Evolutionary conservation across 2,329 filamentous ascomycete species (phyloP).

Genomic region (Xylaria sp.): DNA sequence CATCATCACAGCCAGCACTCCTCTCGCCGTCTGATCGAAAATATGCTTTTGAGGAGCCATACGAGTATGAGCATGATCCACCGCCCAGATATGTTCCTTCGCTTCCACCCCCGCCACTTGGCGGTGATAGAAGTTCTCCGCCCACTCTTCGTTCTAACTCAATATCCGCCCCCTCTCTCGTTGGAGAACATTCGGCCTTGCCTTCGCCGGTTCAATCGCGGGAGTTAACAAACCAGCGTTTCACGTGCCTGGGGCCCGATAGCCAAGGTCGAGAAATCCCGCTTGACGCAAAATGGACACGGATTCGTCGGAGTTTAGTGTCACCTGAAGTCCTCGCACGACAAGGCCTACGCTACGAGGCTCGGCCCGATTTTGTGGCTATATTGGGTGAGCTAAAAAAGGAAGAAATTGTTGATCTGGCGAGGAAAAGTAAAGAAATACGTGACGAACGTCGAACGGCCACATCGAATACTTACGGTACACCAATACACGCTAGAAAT

Average conservation of each 20-base stretch:
- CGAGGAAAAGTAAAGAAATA: conserved; percentile 54
- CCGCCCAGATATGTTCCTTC: conserved; percentile 50
- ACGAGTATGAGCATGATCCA: conserved; percentile 36
- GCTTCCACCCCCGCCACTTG: conserved; percentile 43
- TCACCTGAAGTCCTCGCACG: conserved; percentile 63
- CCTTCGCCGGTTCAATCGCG: not conserved
- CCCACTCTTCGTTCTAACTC: conserved; percentile 32
- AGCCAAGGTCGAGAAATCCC: conserved; percentile 62
- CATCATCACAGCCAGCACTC: conserved; percentile 44
- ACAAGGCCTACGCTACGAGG: conserved; percentile 64
- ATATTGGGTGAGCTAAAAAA: conserved; percentile 60
- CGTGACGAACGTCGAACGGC: conserved; percentile 42
- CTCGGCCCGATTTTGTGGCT: conserved; percentile 64
- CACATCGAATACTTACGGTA: not conserved
- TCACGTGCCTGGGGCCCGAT: conserved; percentile 58
- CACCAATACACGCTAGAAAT: conserved; percentile 5
- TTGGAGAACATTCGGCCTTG: conserved; percentile 26
- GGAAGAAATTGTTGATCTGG: conserved; percentile 58
- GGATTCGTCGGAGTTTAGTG: conserved; percentile 59
- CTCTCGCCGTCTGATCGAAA: conserved; percentile 43
- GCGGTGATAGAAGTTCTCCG: conserved; percentile 36
- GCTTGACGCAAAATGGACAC: conserved; percentile 64
- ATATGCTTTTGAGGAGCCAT: conserved; percentile 31
- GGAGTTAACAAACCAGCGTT: conserved; percentile 29
- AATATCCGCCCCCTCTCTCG: conserved; percentile 37